phyloP scores from a whole-genome alignment of 805 yeast species.

The Kuraishia capsulata region DNA sequence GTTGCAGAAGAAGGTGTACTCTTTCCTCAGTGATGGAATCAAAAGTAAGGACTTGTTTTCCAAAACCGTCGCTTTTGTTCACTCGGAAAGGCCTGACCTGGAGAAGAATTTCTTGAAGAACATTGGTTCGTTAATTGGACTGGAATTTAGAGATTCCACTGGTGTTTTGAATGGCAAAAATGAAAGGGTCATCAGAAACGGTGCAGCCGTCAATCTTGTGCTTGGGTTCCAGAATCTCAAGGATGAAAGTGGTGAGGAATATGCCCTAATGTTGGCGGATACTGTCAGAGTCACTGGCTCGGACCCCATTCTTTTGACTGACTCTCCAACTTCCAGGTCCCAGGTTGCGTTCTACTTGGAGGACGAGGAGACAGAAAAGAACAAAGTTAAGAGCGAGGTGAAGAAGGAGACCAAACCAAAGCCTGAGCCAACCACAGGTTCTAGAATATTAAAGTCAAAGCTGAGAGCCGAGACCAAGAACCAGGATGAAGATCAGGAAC shows the following conservation, averaged over 20 bases:
- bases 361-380: conserved; percentile 47
- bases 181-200: conserved; percentile 57
- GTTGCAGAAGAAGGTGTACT: conserved; percentile 58
- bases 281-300: conserved; percentile 62
- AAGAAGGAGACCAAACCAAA: conserved; percentile 11
- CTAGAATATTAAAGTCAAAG: conserved; percentile 71
- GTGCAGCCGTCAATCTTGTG: conserved; percentile 66
- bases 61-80: conserved; percentile 51
- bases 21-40: conserved; percentile 57
- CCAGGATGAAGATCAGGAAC: conserved; percentile 72
- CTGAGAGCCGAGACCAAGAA: conserved; percentile 67
- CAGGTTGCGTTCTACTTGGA: conserved; percentile 83
- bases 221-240: conserved; percentile 66
- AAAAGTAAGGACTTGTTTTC: conserved; percentile 59
- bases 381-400: conserved; percentile 21
- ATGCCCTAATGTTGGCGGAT: conserved; percentile 71
- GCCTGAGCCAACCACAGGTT: conserved; percentile 27
- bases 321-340: conserved; percentile 57
- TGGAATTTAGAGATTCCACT: conserved; percentile 78
- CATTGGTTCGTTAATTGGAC: conserved; percentile 82
- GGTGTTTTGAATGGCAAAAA: conserved; percentile 67
- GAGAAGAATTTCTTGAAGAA: conserved; percentile 61
- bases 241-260: conserved; percentile 44
- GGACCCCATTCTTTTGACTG: conserved; percentile 62
- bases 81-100: conserved; percentile 57